phyloP scores from a whole-genome alignment of 805 yeast species.

The Clavispora carvajalis region DNA sequence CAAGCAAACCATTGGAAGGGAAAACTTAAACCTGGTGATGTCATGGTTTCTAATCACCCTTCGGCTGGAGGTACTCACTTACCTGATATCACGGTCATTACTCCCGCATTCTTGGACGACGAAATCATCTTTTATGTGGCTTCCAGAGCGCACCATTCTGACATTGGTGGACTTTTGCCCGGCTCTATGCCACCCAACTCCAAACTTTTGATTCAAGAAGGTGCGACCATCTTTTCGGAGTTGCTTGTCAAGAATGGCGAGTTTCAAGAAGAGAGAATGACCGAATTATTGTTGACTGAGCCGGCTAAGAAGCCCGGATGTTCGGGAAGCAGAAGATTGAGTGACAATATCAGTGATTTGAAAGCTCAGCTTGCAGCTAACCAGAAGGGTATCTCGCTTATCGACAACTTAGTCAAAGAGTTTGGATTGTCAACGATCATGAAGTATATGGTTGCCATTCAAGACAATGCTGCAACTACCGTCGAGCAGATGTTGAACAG shows the following conservation, averaged over 20 bases:
- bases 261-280: constrained; percentile 70
- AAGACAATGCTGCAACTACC: constrained; percentile 15
- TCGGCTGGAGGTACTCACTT: constrained; percentile 40
- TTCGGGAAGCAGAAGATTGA: constrained; percentile 79
- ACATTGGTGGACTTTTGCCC: constrained; percentile 87
- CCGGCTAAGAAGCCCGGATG: constrained; percentile 85
- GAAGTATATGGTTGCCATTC: constrained; percentile 16
- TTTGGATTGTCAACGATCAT: constrained; percentile 14
- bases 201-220: constrained; percentile 80
- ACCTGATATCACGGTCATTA: constrained; percentile 73
- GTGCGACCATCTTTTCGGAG: constrained; percentile 80
- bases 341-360: constrained; percentile 69
- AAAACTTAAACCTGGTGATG: constrained; percentile 37
- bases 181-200: constrained; percentile 96
- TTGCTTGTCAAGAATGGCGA: constrained; percentile 62
- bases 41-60: constrained; percentile 40
- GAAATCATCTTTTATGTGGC: constrained; percentile 79
- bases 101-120: constrained; percentile 65
- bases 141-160: constrained; percentile 94
- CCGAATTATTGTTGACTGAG: constrained; percentile 55
- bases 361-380: constrained; percentile 36
- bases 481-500: constrained; percentile 13
- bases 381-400: constrained; percentile 12
- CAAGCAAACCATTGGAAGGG: constrained; percentile 38
- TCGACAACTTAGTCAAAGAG: constrained; percentile 13